Evolutionary conservation across 805 yeast genomes (phyloP).

Genomic region (Candida sanyiensis): DNA sequence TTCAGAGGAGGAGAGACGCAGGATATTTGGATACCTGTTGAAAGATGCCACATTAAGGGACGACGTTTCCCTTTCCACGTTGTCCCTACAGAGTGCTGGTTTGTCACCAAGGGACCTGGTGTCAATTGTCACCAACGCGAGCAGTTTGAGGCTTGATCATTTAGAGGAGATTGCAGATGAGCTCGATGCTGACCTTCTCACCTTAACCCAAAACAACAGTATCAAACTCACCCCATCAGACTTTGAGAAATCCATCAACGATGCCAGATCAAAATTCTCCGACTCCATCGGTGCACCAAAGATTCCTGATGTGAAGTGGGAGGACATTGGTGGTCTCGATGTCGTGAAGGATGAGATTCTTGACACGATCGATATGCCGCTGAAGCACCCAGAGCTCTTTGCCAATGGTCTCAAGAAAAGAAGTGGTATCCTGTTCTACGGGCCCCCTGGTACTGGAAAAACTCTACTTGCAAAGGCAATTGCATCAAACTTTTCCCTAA

Average conservation of each 20-base stretch:
- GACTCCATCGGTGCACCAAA: constrained; percentile 96
- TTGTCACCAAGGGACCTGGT: constrained; percentile 76
- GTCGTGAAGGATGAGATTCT: constrained; percentile 84
- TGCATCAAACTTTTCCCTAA: constrained; percentile 90
- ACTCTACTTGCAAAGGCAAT: constrained; percentile 94
- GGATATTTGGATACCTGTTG: constrained; percentile 52
- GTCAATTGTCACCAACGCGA: constrained; percentile 65
- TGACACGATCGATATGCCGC: constrained; percentile 94
- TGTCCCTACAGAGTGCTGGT: constrained; percentile 90
- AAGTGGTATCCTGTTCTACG: constrained; percentile 90
- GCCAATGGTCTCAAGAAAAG: constrained; percentile 86
- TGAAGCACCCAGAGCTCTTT: constrained; percentile 87
- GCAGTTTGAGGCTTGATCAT: constrained; percentile 49
- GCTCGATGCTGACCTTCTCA: constrained; percentile 8
- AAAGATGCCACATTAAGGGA: constrained; percentile 29
- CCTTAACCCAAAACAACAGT: constrained; percentile 40
- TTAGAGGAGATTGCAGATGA: constrained; percentile 28
- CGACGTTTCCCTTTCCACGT: constrained; percentile 48
- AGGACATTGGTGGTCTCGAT: constrained; percentile 94
- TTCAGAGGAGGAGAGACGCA: constrained; percentile 62
- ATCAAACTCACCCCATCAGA: constrained; percentile 52
- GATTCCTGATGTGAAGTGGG: constrained; percentile 94
- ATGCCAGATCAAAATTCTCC: constrained; percentile 81
- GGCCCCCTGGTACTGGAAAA: constrained; percentile 99
- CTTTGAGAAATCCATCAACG: constrained; percentile 64